Evolutionary conservation across 352 stramenopile genomes (phyloP).

Genomic region (Pilasporangium apinafurcum): DNA sequence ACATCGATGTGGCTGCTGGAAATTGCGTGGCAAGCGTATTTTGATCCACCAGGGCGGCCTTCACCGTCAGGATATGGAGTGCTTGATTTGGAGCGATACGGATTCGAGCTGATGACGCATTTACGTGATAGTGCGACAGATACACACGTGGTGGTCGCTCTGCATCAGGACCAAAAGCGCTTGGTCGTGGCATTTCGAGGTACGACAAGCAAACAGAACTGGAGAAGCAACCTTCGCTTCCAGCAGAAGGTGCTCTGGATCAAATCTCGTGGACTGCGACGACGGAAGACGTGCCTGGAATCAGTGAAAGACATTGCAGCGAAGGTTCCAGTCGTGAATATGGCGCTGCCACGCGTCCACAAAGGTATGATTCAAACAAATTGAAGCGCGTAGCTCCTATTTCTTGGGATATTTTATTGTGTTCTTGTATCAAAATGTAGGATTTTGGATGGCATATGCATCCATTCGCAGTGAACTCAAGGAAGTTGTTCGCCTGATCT

Average conservation of each 20-base stretch:
- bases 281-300: conserved; percentile 55
- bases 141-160: conserved; percentile 67
- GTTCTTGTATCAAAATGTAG: conserved; percentile 14
- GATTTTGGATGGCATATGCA: conserved; percentile 83
- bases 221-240: conserved; percentile 84
- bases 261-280: conserved; percentile 46
- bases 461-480: conserved; percentile 74
- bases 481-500: conserved; percentile 65
- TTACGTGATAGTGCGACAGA: conserved; percentile 66
- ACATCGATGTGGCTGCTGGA: conserved; percentile 78
- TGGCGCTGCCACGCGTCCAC: conserved; percentile 78
- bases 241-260: conserved; percentile 78
- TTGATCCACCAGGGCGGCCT: conserved; percentile 68
- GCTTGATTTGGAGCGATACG: conserved; percentile 56
- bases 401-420: conserved; percentile 10
- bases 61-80: conserved; percentile 77
- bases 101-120: conserved; percentile 83
- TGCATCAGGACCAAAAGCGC: conserved; percentile 41
- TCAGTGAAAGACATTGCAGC: conserved; percentile 50
- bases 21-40: conserved; percentile 84
- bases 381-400: too few relatives aligned
- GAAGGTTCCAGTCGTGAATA: conserved; percentile 80
- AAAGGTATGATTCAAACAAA: too few relatives aligned
- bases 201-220: conserved; percentile 83
- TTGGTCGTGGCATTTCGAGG: conserved; percentile 84